phyloP scores from a whole-genome alignment of 257 asterid species.

The Rhazya stricta region DNA sequence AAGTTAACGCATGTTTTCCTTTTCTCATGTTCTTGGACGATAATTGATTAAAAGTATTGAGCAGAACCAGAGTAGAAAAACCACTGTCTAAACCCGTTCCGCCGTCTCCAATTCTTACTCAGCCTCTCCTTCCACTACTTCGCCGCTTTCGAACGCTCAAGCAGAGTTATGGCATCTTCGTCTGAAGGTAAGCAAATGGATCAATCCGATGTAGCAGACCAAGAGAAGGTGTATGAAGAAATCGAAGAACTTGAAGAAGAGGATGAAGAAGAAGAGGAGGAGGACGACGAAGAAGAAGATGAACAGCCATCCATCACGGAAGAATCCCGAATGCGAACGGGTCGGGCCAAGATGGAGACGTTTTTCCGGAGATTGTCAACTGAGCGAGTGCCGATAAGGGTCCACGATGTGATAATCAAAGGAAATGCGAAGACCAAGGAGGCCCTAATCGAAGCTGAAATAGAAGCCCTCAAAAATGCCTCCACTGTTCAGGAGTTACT shows the following conservation, averaged over 20 bases:
- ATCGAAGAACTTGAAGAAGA: constrained; percentile 24
- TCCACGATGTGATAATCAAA: constrained; percentile 78
- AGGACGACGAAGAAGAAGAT: constrained; percentile 25
- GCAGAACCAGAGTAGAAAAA: no score
- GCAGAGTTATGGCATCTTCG: constrained; percentile 4
- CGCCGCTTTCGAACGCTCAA: not conserved
- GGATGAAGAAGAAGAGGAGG: constrained; percentile 33
- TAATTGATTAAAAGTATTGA: no score
- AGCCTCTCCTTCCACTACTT: not conserved
- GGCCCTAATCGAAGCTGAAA: constrained; percentile 56
- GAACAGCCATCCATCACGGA: constrained; percentile 35
- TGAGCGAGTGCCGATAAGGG: constrained; percentile 67
- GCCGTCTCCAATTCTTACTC: not conserved
- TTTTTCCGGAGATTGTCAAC: constrained; percentile 53
- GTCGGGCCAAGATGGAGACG: constrained; percentile 47
- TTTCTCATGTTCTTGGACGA: no score
- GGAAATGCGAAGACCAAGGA: constrained; percentile 83
- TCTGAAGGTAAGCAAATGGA: constrained; percentile 3
- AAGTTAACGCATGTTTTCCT: no score
- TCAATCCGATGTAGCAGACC: constrained; percentile 18
- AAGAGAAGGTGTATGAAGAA: constrained; percentile 21
- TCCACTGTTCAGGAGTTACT: constrained; percentile 68
- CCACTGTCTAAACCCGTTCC: not conserved
- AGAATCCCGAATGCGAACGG: constrained; percentile 41
- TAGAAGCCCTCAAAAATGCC: constrained; percentile 50